Conservation (phyloP, 2,329 filamentous ascomycete species). For the Cercospora nicotianae region DNA sequence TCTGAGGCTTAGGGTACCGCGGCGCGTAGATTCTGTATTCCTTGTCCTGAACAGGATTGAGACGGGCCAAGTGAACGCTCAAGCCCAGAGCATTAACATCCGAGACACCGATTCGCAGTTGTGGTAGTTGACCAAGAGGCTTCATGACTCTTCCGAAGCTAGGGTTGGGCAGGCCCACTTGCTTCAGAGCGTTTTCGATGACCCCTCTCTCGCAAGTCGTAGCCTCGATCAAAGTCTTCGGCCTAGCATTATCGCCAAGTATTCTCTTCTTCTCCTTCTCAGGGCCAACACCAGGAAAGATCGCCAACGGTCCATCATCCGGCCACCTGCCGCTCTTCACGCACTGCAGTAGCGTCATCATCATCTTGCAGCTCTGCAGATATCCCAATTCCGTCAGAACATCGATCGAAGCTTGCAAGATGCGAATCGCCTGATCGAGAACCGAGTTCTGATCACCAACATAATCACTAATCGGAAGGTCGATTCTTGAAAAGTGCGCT, state of each 20-base stretch:
- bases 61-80: slow-evolving; percentile 62
- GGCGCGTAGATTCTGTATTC: slow-evolving; percentile 82
- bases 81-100: slow-evolving; percentile 64
- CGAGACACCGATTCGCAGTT: slow-evolving; percentile 62
- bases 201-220: slow-evolving; percentile 37
- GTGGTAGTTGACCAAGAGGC: slow-evolving; percentile 66
- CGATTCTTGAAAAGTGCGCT: slow-evolving; percentile 89
- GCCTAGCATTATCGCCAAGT: slow-evolving; percentile 36
- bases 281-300: slow-evolving; percentile 70
- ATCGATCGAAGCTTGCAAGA: slow-evolving; percentile 93
- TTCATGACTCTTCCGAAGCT: slow-evolving; percentile 56
- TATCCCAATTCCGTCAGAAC: slow-evolving; percentile 87
- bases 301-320: slow-evolving; percentile 71
- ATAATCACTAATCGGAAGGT: slow-evolving; percentile 93
- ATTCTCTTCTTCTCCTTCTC: slow-evolving; percentile 47
- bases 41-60: slow-evolving; percentile 64
- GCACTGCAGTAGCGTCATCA: slow-evolving; percentile 84
- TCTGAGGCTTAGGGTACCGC: slow-evolving; percentile 89
- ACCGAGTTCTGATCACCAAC: slow-evolving; percentile 88
- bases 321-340: slow-evolving; percentile 95
- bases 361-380: slow-evolving; percentile 71
- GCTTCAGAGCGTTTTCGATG: slow-evolving; percentile 45
- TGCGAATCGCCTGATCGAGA: slow-evolving; percentile 93
- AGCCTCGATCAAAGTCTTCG: slow-evolving; percentile 43
- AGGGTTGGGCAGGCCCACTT: slow-evolving; percentile 52